phyloP scores from a whole-genome alignment of 2,329 filamentous ascomycete genomes.

The Fusarium bulbicola region DNA sequence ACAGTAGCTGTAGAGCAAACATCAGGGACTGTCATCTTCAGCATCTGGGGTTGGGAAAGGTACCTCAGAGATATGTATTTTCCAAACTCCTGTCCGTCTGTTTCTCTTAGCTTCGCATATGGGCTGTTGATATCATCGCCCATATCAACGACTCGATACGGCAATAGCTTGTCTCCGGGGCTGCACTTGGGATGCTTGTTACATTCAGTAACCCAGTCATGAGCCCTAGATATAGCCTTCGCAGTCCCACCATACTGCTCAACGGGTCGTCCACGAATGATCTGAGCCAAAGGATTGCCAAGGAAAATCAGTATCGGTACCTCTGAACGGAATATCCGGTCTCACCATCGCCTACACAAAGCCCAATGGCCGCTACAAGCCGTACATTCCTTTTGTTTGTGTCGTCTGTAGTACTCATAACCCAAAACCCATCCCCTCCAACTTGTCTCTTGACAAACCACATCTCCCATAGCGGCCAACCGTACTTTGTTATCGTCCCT shows the following conservation, averaged over 20 bases:
- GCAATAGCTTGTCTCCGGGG: background rate
- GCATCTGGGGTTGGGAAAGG: fast-evolving
- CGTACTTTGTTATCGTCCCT: fast-evolving
- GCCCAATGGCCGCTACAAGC: background rate
- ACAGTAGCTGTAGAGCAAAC: background rate
- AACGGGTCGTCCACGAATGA: background rate
- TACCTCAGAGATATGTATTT: slow-evolving; percentile 8
- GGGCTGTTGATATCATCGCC: background rate
- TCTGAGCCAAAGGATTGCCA: background rate
- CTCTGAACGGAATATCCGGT: fast-evolving
- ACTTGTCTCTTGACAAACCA: background rate
- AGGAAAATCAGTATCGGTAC: background rate
- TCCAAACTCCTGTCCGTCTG: background rate
- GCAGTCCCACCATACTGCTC: background rate
- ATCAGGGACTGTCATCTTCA: background rate
- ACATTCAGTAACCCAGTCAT: background rate
- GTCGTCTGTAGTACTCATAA: background rate
- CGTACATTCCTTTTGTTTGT: background rate
- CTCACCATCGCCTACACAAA: slow-evolving; percentile 5
- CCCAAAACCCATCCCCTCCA: slow-evolving; percentile 4
- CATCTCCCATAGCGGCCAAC: slow-evolving; percentile 7
- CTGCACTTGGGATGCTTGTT: background rate
- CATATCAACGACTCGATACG: background rate
- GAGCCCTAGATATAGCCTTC: background rate
- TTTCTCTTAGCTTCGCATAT: background rate